Evolutionary conservation across 2,329 filamentous ascomycete genomes (phyloP), one percentile per base, ranked within the genome.

Genomic region (Bipolaris cookei): DNA sequence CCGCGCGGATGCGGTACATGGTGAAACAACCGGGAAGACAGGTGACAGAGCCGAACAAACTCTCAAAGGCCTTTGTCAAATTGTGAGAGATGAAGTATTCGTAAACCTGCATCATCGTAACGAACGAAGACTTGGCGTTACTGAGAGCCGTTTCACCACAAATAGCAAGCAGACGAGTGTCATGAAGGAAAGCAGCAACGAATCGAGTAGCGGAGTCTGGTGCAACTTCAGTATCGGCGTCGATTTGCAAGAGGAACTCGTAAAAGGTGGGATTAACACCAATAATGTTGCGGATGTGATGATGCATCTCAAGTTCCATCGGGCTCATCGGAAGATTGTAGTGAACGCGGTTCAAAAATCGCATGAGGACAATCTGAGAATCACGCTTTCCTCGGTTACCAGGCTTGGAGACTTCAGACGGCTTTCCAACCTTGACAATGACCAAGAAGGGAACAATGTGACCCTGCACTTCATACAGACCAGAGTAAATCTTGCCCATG

Each of bases 11-110:
- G 68, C 95, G 90, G 79, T 97, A 99, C 95, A 99, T 99, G 70
- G 90, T 92, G 85, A 98, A 99, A 86, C 95, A 99, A 82, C 95
- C 95, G 21, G 95, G 95, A 74, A 99, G 83, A 84, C 95, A 99
- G 48, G 95, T 99, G 67, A 99, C 94, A 66, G 91, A 96, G 56
- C 94, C 95, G 74, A 99, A 99, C 69, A 99, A 84, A 79, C 90
- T 95, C 79, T 98, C 94, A 76, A 99, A 99, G 11, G 94, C 95
- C 81, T 99, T 98, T 67, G 91, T 89, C 67, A 99, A 80, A 76
- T 98, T 96, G 83, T 99, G 94, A 49, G 94, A 98, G 71, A 99
- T 99, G 82, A 93, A 99, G 84, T 99, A 99, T 79, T 99, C 94
- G 83, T 98, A 99, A 32, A 99, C 94, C 79, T 99, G 95, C 76